Conservation (phyloP, 2,329 filamentous ascomycete species). For the Alternaria dauci region DNA sequence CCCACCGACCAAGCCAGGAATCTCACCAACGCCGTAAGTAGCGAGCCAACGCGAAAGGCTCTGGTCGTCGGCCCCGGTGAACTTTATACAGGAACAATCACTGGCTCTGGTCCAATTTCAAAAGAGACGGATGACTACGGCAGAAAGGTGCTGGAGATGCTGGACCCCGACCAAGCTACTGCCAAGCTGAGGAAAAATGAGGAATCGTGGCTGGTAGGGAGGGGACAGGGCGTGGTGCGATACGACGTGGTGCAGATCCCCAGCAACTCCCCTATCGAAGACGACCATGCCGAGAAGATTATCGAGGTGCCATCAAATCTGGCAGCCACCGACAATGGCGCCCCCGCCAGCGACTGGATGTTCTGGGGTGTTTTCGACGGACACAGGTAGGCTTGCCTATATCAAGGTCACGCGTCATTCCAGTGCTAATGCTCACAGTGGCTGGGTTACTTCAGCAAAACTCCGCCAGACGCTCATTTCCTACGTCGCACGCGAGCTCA, state of each 20-base stretch:
- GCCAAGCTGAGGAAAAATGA: slow-evolving; percentile 88
- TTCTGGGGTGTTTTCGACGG: slow-evolving; percentile 99
- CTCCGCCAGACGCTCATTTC: slow-evolving; percentile 90
- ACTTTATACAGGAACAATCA: slow-evolving; percentile 85
- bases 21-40: slow-evolving; percentile 46
- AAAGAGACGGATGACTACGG: slow-evolving; percentile 89
- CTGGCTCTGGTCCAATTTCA: slow-evolving; percentile 84
- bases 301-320: slow-evolving; percentile 79
- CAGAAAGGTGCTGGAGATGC: slow-evolving; percentile 90
- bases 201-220: slow-evolving; percentile 87
- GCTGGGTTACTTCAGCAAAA: slow-evolving; percentile 98
- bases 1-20: slow-evolving; percentile 42
- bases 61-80: slow-evolving; percentile 90
- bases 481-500: slow-evolving; percentile 91
- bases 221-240: slow-evolving; percentile 88
- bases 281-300: slow-evolving; percentile 98
- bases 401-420: neutral
- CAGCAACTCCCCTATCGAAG: slow-evolving; percentile 97
- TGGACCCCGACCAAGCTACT: slow-evolving; percentile 92
- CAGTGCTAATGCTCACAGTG: slow-evolving; percentile 60
- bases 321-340: slow-evolving; percentile 63
- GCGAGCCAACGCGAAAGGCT: slow-evolving; percentile 68
- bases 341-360: slow-evolving; percentile 88
- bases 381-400: slow-evolving; percentile 73
- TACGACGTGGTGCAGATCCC: slow-evolving; percentile 94